Evolutionary conservation across 2,329 filamentous ascomycete species (phyloP).

Genomic region (Colletotrichum magnum): DNA sequence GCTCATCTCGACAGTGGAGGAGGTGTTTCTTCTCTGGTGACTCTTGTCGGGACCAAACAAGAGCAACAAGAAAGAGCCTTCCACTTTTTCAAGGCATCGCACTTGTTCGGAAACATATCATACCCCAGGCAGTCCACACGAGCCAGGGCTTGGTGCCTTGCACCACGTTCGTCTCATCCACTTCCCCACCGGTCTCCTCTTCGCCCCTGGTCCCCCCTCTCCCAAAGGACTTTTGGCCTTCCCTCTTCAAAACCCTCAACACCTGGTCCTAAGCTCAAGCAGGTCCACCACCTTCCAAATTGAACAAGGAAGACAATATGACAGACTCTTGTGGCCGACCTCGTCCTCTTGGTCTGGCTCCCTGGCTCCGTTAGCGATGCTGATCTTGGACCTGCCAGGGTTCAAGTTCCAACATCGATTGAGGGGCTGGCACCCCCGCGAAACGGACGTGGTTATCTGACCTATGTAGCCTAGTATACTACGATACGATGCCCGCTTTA

Average conservation of each 20-base stretch:
- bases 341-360: conserved; percentile 21
- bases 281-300: conserved; percentile 33
- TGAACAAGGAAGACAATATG: conserved; percentile 14
- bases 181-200: conserved; percentile 16
- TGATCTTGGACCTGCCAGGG: conserved; percentile 18
- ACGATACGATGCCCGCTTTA: conserved; percentile 1
- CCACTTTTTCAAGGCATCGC: conserved; percentile 25
- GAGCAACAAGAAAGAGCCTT: conserved; percentile 2
- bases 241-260: conserved; percentile 5
- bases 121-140: conserved; percentile 6
- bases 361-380: background rate
- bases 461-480: background rate
- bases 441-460: conserved; percentile 18
- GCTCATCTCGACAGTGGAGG: conserved; percentile 11
- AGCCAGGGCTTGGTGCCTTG: conserved; percentile 21
- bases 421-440: conserved; percentile 20
- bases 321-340: conserved; percentile 8
- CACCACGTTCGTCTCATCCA: conserved; percentile 29
- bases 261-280: background rate
- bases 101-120: conserved; percentile 20
- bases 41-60: background rate
- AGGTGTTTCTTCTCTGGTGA: background rate
- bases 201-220: conserved; percentile 8
- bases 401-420: background rate
- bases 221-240: conserved; percentile 19